These are phyloP conservation scores for Syncephalastrum contaminatum DNA, from an alignment of 371 early-diverging fungal species.

Conservation along the genomic window DNA sequence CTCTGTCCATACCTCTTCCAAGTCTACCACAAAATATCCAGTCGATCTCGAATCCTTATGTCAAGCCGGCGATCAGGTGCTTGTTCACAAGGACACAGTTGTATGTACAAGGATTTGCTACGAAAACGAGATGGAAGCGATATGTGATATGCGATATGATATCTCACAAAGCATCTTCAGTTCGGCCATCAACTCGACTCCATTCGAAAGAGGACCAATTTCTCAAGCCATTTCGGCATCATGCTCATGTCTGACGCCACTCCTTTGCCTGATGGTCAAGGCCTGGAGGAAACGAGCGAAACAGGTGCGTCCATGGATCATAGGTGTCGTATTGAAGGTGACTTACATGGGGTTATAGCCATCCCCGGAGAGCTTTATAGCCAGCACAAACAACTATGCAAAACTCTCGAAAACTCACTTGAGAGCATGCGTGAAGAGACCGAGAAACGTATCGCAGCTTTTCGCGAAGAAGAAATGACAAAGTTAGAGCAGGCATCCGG, in stretches of 20 bases:
- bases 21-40: constrained; percentile 10
- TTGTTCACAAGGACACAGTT: constrained; percentile 17
- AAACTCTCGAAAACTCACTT: constrained; percentile 21
- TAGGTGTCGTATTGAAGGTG: too few species aligned
- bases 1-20: constrained; percentile 16
- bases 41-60: constrained; percentile 7
- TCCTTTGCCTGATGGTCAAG: constrained; percentile 5
- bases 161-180: constrained; percentile 6
- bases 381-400: constrained; percentile 24
- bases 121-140: constrained; percentile 9
- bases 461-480: constrained; percentile 20
- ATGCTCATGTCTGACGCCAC: constrained; percentile 18
- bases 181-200: constrained; percentile 14
- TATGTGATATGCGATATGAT: too few species aligned
- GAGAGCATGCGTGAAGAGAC: constrained; percentile 18
- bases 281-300: constrained; percentile 1
- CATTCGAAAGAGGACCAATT: constrained; percentile 14
- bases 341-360: too few species aligned
- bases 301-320: not conserved
- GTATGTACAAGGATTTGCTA: constrained; percentile 19
- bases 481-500: constrained; percentile 16
- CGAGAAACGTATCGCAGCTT: constrained; percentile 27
- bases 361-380: constrained; percentile 17
- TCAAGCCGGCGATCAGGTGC: constrained; percentile 20
- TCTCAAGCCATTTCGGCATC: constrained; percentile 27